A percentile compares a stretch with the other conserved stretches of the same genome.
Evolutionary conservation across 495 filamentous ascomycete species (phyloP).

Genomic region (Aspergillus nanangensis): DNA sequence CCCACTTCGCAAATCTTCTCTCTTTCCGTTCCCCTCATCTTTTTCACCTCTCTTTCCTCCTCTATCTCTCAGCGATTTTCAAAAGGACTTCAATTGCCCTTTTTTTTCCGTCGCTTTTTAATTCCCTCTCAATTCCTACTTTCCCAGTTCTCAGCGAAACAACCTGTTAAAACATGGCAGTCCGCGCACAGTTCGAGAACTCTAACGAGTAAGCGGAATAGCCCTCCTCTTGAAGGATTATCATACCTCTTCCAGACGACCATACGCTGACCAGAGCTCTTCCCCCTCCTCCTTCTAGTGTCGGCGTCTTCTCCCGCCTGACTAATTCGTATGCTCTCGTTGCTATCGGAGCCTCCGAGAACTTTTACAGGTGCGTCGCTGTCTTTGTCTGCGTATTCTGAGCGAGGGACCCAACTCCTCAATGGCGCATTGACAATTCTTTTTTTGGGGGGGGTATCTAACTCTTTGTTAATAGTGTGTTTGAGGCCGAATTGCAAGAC

Average conservation of each 20-base stretch:
- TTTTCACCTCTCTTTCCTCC: not conserved
- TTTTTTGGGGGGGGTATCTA: no score
- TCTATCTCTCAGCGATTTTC: not conserved
- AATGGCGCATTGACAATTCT: no score
- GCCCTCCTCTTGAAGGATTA: no score
- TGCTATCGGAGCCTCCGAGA: slow-evolving; percentile 91
- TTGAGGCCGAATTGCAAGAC: slow-evolving; percentile 96
- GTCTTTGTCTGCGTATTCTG: not conserved
- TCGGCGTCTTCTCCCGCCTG: slow-evolving; percentile 92
- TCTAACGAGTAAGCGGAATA: slow-evolving; percentile 79
- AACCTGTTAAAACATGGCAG: slow-evolving; percentile 60
- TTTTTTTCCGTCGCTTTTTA: not conserved
- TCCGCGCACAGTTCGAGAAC: slow-evolving; percentile 92
- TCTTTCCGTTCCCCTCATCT: not conserved
- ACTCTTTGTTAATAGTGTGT: slow-evolving; percentile 51
- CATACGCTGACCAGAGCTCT: no score
- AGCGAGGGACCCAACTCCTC: slow-evolving; percentile 1
- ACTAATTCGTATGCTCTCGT: slow-evolving; percentile 95
- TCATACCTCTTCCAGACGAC: no score
- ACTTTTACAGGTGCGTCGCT: slow-evolving; percentile 76
- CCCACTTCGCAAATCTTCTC: not conserved
- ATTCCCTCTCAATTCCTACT: not conserved
- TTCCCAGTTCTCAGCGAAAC: not conserved
- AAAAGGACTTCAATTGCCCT: not conserved
- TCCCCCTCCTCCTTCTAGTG: slow-evolving; percentile 44